Percentiles rank a stretch among this genome's conserved stretches.
Evolutionary conservation across 1,284 basidiomycete species (phyloP).

Genomic region (Pseudozyma sp.): DNA sequence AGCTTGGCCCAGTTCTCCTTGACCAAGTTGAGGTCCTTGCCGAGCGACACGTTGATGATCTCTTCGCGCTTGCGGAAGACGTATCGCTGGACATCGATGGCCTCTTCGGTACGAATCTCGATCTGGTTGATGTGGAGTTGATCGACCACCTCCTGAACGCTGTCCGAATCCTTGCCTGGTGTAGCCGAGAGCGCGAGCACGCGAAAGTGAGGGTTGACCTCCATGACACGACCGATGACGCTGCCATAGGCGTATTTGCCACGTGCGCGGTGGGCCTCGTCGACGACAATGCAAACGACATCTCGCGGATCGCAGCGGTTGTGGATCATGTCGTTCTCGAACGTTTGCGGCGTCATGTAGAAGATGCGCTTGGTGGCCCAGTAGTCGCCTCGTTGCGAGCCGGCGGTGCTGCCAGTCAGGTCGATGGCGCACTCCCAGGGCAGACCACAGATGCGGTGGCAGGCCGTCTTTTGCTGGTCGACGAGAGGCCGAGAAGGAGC

Average conservation of each 20-base stretch:
- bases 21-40: constrained; percentile 56
- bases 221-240: constrained; percentile 88
- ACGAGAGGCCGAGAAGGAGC: constrained; percentile 96
- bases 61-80: constrained; percentile 80
- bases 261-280: constrained; percentile 94
- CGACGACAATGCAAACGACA: constrained; percentile 85
- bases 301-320: constrained; percentile 82
- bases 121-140: constrained; percentile 95
- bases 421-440: constrained; percentile 87
- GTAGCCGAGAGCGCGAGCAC: constrained; percentile 94
- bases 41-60: constrained; percentile 56
- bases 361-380: constrained; percentile 90
- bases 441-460: constrained; percentile 92
- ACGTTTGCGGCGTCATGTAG: constrained; percentile 97
- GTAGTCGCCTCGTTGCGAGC: constrained; percentile 66
- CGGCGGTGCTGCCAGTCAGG: constrained; percentile 77
- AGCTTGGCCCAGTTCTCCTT: constrained; percentile 66
- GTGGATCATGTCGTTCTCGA: constrained; percentile 84
- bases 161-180: constrained; percentile 85
- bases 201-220: constrained; percentile 91
- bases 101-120: constrained; percentile 91
- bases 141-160: constrained; percentile 91
- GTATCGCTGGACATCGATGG: constrained; percentile 86
- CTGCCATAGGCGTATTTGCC: constrained; percentile 94
- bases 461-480: constrained; percentile 86